Conservation (phyloP, 2,329 filamentous ascomycete species). For the Xenoacremonium recifei region DNA sequence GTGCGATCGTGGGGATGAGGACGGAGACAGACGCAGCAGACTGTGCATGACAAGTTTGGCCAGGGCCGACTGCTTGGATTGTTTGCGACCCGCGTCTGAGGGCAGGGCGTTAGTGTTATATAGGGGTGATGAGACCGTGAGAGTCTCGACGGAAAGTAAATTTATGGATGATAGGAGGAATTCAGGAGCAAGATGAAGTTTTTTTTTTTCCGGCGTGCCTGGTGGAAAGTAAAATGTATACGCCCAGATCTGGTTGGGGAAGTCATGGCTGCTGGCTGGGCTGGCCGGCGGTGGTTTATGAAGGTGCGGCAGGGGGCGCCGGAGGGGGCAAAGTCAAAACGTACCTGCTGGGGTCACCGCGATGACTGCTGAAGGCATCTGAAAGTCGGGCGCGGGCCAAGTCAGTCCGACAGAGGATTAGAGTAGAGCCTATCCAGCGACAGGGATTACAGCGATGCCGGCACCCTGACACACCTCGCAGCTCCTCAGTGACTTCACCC, state of each 20-base stretch:
- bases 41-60: conserved; percentile 47
- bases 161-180: no score
- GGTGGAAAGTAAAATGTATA: neutral
- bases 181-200: neutral
- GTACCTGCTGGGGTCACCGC: conserved; percentile 26
- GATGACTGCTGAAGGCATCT: conserved; percentile 31
- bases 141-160: no score
- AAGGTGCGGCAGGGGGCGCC: conserved; percentile 2
- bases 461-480: conserved; percentile 12
- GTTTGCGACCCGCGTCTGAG: conserved; percentile 32
- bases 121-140: no score
- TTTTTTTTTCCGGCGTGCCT: neutral
- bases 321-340: conserved; percentile 11
- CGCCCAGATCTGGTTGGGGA: no score
- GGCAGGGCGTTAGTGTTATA: conserved; percentile 10
- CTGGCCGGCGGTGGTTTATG: no score
- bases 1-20: conserved; percentile 22
- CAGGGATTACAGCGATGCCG: conserved; percentile 20
- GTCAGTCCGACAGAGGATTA: conserved; percentile 1
- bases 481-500: conserved; percentile 11
- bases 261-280: no score
- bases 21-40: conserved; percentile 33
- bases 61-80: conserved; percentile 40
- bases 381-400: conserved; percentile 17
- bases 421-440: conserved; percentile 16